Evolutionary conservation across 2,329 filamentous ascomycete genomes (phyloP), one percentile per base, ranked within the genome.

Genomic region (Trichoderma polysporum): DNA sequence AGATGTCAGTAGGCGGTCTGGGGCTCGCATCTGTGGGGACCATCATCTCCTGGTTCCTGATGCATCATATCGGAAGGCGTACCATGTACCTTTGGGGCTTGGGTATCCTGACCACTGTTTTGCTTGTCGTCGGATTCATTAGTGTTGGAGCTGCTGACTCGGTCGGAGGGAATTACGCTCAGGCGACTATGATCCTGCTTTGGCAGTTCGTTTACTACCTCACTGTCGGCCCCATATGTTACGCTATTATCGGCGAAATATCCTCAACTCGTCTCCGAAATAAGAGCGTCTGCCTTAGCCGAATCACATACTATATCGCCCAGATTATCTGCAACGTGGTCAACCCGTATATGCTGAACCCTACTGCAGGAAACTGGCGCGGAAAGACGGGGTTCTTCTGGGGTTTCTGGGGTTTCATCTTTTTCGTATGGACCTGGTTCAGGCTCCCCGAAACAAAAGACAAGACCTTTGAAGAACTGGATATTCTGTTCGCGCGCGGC

Each of bases 391-490:
- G n/a, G 3, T 45, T 45, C 19, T 45, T 45, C n/a, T 45, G 41
- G 41, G 41, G 41, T 0, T 19, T 19, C 2, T 45, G 41, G 41
- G 75, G 84, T 69, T 82, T 81, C 64, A 78, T 82, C 69, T 82
- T 80, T 78, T 78, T 84, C 4, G 70, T 80, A 0, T 88, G 85
- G 79, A 79, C 82, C 0, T 85, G 77, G 69, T 84, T 84, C 71
- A 81, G 81, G 17, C 73, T 85, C 9, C 84, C 83, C 2, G 85
- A 87, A 73, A 81, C 83, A 0, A 82, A 81, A 54, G 82, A 78
- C 2, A 78, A 81, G 56, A 83, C 82, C 0, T 81, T 85, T 59
- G 83, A 84, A 69, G 84, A 87, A 74, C 77, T 87, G 8, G 84
- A 86, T 63, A 77, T 82, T n/a, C 69, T 87, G 27, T 87, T 87